Evolutionary conservation across 139 green algal species (phyloP).

Genomic region (Mesotaenium endlicherianum): DNA sequence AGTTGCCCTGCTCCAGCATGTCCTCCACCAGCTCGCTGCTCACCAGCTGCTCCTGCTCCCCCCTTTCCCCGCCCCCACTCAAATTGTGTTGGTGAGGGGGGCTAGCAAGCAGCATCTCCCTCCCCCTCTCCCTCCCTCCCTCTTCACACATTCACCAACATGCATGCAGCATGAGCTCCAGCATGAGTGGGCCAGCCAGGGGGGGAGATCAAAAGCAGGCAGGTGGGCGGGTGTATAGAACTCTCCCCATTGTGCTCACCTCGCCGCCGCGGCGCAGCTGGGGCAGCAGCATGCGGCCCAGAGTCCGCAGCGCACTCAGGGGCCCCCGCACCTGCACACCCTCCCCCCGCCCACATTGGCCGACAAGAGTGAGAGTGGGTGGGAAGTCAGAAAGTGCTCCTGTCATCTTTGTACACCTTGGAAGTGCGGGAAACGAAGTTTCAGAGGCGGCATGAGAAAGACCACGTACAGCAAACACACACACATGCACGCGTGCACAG

Average conservation of each 20-base stretch:
- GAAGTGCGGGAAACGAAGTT: too few relatives aligned
- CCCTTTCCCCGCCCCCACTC: background rate
- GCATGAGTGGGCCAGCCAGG: background rate
- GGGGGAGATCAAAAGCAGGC: background rate
- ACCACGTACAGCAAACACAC: too few relatives aligned
- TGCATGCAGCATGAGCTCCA: background rate
- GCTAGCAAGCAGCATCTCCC: background rate
- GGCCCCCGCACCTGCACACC: slow-evolving; percentile 11
- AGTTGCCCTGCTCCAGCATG: slow-evolving; percentile 36
- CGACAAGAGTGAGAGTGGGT: too few relatives aligned
- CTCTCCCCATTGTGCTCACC: background rate
- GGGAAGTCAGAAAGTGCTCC: too few relatives aligned
- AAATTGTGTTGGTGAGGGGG: background rate
- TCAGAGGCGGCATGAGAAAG: too few relatives aligned
- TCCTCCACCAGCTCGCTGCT: slow-evolving; percentile 27
- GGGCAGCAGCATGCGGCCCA: slow-evolving; percentile 36
- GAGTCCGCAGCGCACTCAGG: slow-evolving; percentile 23
- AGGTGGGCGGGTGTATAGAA: background rate
- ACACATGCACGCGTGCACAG: too few relatives aligned
- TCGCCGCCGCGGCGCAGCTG: slow-evolving; percentile 24
- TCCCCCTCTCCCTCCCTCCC: background rate
- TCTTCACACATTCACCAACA: background rate
- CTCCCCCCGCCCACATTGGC: too few relatives aligned
- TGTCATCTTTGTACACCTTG: too few relatives aligned
- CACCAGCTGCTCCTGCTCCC: background rate